Base-by-base conservation (phyloP, 208 protist genomes). In the Trypanosoma boissoni region DNA sequence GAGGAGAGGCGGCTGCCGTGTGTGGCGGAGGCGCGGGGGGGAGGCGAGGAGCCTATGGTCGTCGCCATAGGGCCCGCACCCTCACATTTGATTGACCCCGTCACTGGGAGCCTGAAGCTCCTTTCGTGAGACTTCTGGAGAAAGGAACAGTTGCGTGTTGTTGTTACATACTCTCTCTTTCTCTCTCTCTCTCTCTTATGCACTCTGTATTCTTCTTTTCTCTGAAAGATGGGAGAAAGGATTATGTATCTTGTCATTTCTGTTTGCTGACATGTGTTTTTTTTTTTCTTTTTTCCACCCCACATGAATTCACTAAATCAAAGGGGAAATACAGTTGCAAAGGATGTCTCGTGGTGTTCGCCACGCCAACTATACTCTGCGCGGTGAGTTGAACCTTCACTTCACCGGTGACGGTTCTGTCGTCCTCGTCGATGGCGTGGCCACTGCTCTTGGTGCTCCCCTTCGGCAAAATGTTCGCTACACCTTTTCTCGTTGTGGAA, bases 91-190 rank as follows among this genome's bases (percentile, higher is more conserved):
- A 34, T 92, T 3, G 58, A 87, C 36, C 74, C 76, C 12, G 74
- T 92, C 51, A 92, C 78, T 4, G 81, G 79, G 6, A 69, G 59
- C n/a, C 61, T 92, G 10, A 92, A 92, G 52, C 54, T 92, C 32
- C 81, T 83, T 46, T 83, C 80, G 0, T 84, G 65, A 64, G 34
- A 43, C 9, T 16, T 21, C 27, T 14, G 20, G 39, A 53, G n/a
- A n/a, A 34, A 46, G 24, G 26, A 23, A 20, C 49, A 16, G 12
- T 16, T 39, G 6, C 6, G 34, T 16, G 12, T 16, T 39, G 12
- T 39, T 16, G 6, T 16, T 39, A 39, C 12, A 39, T 39, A 39
- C n/a, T n/a, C n/a, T 39, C 6, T 39, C 6, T 39, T 39, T 39
- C 6, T 39, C 6, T 39, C 6, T 39, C 34, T 39, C 12, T 39